Conservation (phyloP, 768 basidiomycete genomes). For the Russula abietina region DNA sequence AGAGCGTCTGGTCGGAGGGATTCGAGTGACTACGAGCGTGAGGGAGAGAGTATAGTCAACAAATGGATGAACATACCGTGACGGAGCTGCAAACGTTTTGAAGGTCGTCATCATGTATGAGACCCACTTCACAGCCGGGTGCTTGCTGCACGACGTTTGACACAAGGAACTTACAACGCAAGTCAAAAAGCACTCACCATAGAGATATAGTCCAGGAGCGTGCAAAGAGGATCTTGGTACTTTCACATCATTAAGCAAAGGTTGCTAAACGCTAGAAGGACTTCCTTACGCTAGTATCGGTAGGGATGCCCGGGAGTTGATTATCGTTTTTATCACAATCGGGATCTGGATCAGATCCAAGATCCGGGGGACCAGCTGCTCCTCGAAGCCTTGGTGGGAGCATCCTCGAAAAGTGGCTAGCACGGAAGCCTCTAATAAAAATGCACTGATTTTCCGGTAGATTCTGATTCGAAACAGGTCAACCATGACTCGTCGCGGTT, state of each 20-base stretch:
- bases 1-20: background rate
- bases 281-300: background rate
- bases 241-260: background rate
- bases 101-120: background rate
- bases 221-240: background rate
- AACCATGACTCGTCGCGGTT: background rate
- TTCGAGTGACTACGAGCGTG: background rate
- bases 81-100: background rate
- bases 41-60: background rate
- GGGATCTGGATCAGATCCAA: no score
- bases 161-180: background rate
- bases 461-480: background rate
- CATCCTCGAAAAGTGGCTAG: background rate
- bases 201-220: background rate
- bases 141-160: background rate
- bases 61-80: background rate
- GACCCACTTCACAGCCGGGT: background rate
- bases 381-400: conserved; percentile 1
- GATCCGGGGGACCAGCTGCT: no score
- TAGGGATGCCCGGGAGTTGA: background rate
- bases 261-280: background rate
- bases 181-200: background rate
- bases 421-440: background rate
- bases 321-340: no score
- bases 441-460: background rate